Base-by-base conservation (phyloP, 1,284 basidiomycete genomes). In the Tilletia indica region DNA sequence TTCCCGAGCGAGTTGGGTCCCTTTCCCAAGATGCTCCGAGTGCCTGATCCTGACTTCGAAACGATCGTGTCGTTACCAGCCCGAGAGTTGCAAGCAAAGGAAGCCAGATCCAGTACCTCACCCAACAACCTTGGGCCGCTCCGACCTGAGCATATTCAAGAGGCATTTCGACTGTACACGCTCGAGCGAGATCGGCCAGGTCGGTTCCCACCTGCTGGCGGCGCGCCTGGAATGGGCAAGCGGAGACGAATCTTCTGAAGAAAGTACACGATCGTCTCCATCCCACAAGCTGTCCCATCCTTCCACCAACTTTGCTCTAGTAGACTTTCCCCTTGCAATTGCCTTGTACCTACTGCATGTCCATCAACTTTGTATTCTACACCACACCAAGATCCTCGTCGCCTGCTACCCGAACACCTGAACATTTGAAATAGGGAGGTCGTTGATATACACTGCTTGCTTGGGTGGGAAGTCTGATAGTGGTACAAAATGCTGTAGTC, bases 81-180 rank as follows among this genome's bases (percentile, higher is more conserved):
- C 25, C 91, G 92, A 31, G 87, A 88, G 19, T 90, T 92, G 0
- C 93, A 94, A 84, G 85, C 86, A n/a, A 87, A 89, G 42, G 87
- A 91, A 31, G 88, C 89, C 4, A 92, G 93, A 31, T 87, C 86
- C 12, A 39, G 54, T 54, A 14, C 42, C 14, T 45, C 42, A 14
- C 42, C 1, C 14, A 45, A 8, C 42, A 14, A 45, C 36, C 61
- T 38, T 11, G 93, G 93, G 0, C 91, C 93, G 0, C 85, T 96
- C 36, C 90, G 91, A 2, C 93, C 93, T 0, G 92, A 93, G 77
- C 92, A 95, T 84, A 87, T 95, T 9, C 90, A 92, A 14, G 93
- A 94, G 82, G 93, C 93, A 0, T 93, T 95, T 80, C 86, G 91
- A 63, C 86, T 89, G 78, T 95, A 95, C 82, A 91, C 92, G 78